phyloP scores from a whole-genome alignment of 2,329 filamentous ascomycete genomes.

The Monilinia laxa region DNA sequence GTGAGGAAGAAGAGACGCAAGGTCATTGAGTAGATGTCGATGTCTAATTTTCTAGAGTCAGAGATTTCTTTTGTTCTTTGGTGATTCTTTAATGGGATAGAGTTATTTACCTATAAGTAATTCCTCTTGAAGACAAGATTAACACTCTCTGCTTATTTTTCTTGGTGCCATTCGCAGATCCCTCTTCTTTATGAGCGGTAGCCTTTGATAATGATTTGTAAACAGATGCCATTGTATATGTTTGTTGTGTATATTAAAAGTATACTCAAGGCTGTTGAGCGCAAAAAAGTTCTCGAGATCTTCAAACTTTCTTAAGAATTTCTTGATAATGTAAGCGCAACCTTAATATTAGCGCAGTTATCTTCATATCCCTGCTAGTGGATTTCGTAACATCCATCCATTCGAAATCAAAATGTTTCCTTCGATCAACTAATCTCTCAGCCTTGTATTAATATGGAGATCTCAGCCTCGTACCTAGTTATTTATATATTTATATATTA shows the following conservation, averaged over 20 bases:
- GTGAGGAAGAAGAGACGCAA: conserved; percentile 86
- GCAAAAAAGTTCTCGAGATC: conserved; percentile 32
- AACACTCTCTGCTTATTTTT: conserved; percentile 77
- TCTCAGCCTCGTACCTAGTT: background rate
- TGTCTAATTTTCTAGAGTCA: conserved; percentile 59
- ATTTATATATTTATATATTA: too few relatives aligned
- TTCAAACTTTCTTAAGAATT: conserved; percentile 28
- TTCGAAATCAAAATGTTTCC: too few relatives aligned
- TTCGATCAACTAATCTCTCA: background rate
- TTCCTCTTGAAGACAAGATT: conserved; percentile 87
- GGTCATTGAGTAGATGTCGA: conserved; percentile 87
- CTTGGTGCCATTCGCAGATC: conserved; percentile 50
- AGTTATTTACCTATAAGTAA: conserved; percentile 70
- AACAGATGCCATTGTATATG: conserved; percentile 61
- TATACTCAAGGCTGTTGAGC: conserved; percentile 21
- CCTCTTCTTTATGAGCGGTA: conserved; percentile 51
- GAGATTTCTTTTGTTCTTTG: conserved; percentile 20
- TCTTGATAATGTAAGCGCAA: conserved; percentile 27
- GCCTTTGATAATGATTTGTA: conserved; percentile 72
- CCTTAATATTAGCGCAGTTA: conserved; percentile 34
- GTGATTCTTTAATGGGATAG: background rate
- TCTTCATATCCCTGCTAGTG: conserved; percentile 18
- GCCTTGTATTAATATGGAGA: background rate
- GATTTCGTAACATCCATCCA: too few relatives aligned
- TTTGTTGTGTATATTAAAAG: conserved; percentile 19